Conservation (phyloP, 2,329 filamentous ascomycete genomes). For the Fusarium concolor region DNA sequence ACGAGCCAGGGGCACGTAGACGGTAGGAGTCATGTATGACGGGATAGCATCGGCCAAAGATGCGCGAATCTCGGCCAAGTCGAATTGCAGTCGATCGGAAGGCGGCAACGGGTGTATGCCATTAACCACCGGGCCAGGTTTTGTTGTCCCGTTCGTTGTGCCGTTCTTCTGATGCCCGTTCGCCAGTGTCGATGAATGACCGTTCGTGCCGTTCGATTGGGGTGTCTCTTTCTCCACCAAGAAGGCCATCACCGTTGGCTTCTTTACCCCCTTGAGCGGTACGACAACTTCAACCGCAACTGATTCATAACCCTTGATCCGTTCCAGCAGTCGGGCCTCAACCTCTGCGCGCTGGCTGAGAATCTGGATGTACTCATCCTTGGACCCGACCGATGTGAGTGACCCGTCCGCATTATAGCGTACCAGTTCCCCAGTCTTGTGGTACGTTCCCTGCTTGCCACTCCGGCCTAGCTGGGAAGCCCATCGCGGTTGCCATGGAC, state of each 20-base stretch:
- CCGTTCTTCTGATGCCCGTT: constrained; percentile 11
- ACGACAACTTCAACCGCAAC: constrained; percentile 5
- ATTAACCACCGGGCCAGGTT: constrained; percentile 6
- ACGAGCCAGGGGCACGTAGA: constrained; percentile 8
- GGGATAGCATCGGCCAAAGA: constrained; percentile 14
- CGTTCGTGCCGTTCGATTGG: constrained; percentile 12
- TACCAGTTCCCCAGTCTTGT: constrained; percentile 39
- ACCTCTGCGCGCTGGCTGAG: constrained; percentile 44
- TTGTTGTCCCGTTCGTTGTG: constrained; percentile 6
- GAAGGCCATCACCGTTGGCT: constrained; percentile 15
- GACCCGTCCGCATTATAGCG: constrained; percentile 28
- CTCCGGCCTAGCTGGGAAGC: constrained; percentile 7
- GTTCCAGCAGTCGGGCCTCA: constrained; percentile 32
- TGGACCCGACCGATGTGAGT: constrained; percentile 36
- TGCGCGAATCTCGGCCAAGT: constrained; percentile 13
- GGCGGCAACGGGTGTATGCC: constrained; percentile 11
- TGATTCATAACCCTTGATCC: constrained; percentile 22
- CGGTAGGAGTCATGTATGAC: constrained; percentile 11
- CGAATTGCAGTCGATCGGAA: constrained; percentile 8
- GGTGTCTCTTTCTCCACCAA: constrained; percentile 8
- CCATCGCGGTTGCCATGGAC: constrained; percentile 7
- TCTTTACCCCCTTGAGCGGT: constrained; percentile 8
- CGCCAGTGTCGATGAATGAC: constrained; percentile 9
- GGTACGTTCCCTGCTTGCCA: constrained; percentile 11
- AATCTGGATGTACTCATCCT: constrained; percentile 44